phyloP scores from a whole-genome alignment of 768 basidiomycete species.

The Clathrus columnatus region DNA sequence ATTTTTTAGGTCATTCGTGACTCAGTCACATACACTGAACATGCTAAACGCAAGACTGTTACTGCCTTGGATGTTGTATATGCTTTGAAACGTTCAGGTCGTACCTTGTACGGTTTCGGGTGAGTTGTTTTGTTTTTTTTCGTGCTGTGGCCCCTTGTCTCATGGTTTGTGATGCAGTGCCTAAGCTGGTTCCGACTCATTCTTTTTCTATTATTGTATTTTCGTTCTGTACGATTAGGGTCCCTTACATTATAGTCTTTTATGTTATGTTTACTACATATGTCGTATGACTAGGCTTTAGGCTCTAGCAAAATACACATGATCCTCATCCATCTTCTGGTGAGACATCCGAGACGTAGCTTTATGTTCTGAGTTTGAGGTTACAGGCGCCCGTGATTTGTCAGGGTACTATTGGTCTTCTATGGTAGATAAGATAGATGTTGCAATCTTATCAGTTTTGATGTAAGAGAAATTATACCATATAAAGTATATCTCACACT shows the following conservation, averaged over 20 bases:
- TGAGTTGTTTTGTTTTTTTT: neutral
- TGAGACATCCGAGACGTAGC: neutral
- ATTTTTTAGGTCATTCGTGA: slow-evolving; percentile 41
- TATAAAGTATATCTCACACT: no score
- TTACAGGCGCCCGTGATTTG: no score
- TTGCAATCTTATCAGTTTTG: no score
- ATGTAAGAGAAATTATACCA: no score
- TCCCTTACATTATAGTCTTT: neutral
- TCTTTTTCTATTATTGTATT: neutral
- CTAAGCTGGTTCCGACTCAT: neutral
- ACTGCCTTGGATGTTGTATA: slow-evolving; percentile 43
- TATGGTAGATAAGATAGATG: no score
- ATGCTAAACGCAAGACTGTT: slow-evolving; percentile 47
- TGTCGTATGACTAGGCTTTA: neutral
- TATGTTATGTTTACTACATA: no score
- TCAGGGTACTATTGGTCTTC: no score
- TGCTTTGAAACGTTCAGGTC: slow-evolving; percentile 37
- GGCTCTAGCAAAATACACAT: neutral
- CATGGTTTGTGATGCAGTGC: neutral
- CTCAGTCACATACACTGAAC: slow-evolving; percentile 63
- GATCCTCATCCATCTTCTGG: neutral
- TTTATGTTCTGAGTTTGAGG: neutral
- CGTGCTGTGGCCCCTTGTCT: slow-evolving; percentile 12
- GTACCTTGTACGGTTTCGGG: slow-evolving; percentile 52
- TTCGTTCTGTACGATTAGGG: neutral